A percentile compares a stretch with the other conserved stretches of the same genome.
These are phyloP conservation scores for Daldinia vernicosa DNA, from an alignment of 495 filamentous ascomycete species.

Conservation along the genomic window DNA sequence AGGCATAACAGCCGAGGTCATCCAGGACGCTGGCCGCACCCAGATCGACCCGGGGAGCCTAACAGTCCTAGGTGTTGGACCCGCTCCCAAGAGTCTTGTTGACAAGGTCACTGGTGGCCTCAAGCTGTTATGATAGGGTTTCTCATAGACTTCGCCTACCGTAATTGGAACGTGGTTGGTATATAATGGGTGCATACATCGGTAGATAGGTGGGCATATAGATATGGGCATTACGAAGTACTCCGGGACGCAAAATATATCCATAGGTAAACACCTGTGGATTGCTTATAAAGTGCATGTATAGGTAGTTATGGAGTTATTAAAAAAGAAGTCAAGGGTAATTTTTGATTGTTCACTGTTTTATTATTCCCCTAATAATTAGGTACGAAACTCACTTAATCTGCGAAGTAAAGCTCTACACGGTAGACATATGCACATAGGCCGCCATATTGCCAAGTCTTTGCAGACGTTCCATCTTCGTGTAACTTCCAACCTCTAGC, in stretches of 20 bases:
- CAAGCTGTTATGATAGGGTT: constrained; percentile 74
- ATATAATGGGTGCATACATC: neutral
- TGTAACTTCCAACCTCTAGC: neutral
- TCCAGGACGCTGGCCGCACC: constrained; percentile 94
- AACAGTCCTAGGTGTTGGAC: constrained; percentile 89
- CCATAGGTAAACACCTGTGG: constrained; percentile 11
- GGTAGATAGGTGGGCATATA: constrained; percentile 16
- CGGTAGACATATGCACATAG: neutral
- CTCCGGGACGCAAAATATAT: constrained; percentile 1
- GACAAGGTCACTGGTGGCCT: constrained; percentile 86
- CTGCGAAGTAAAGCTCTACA: neutral
- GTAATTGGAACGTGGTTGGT: neutral
- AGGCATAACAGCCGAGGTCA: constrained; percentile 85
- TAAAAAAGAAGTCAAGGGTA: neutral
- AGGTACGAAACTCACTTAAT: neutral
- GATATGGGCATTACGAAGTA: constrained; percentile 9
- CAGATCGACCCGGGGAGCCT: constrained; percentile 93
- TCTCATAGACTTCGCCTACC: neutral
- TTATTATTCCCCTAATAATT: neutral
- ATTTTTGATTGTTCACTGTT: neutral
- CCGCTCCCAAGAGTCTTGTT: constrained; percentile 86
- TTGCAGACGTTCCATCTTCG: neutral
- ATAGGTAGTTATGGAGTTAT: neutral
- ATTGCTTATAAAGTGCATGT: constrained; percentile 1
- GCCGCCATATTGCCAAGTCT: constrained; percentile 3